Percentiles rank a stretch among this genome's conserved stretches.
Conservation (phyloP, 768 basidiomycete genomes). For the Vararia minispora region DNA sequence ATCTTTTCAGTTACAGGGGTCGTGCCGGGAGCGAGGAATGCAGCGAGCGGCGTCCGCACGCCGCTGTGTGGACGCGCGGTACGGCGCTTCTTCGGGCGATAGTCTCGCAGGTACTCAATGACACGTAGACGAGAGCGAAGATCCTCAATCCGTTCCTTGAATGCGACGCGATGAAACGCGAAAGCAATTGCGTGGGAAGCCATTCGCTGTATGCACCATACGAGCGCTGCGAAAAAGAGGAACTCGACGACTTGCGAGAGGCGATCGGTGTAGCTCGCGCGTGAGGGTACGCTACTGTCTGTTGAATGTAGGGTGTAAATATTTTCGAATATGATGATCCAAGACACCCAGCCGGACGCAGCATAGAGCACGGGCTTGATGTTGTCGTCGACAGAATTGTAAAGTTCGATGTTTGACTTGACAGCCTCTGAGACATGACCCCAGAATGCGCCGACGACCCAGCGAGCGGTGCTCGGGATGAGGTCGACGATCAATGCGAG, state of each 20-base stretch:
- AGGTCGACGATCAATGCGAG: conserved; percentile 65
- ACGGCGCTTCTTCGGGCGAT: conserved; percentile 40
- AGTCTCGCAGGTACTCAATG: conserved; percentile 57
- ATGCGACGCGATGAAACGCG: conserved; percentile 69
- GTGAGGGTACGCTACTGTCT: conserved; percentile 28
- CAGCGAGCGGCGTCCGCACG: conserved; percentile 12
- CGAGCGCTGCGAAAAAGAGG: conserved; percentile 62
- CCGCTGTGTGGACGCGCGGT: conserved; percentile 10
- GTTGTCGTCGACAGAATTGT: conserved; percentile 57
- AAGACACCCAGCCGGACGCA: conserved; percentile 58
- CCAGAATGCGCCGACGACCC: conserved; percentile 50
- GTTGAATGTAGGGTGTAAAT: conserved; percentile 49
- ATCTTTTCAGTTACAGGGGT: conserved; percentile 22
- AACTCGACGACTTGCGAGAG: conserved; percentile 62
- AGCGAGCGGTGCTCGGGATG: conserved; percentile 42
- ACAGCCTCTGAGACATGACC: conserved; percentile 64
- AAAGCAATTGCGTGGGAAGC: conserved; percentile 62
- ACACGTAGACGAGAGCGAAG: conserved; percentile 42
- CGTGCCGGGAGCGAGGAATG: conserved; percentile 7
- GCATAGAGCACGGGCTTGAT: conserved; percentile 67
- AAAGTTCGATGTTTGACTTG: conserved; percentile 58
- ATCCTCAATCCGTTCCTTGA: conserved; percentile 55
- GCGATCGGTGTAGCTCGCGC: conserved; percentile 48
- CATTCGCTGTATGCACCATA: conserved; percentile 54
- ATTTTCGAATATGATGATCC: conserved; percentile 61